Base-by-base conservation (phyloP, 352 stramenopile species). In the Plasmopara viticola region DNA sequence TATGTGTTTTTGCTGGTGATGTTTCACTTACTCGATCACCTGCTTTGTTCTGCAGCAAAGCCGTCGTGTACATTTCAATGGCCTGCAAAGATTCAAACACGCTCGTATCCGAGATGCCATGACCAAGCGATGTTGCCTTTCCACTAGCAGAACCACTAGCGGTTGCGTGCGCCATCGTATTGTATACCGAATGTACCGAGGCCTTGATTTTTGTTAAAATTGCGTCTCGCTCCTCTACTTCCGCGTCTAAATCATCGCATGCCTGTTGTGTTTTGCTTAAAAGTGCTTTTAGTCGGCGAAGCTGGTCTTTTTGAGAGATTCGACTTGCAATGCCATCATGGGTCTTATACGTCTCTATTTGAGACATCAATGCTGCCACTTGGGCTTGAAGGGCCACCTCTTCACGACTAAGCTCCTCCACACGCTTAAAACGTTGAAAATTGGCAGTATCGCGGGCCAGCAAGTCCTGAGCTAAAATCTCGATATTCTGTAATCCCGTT, bases 31-130 rank as follows among this genome's bases (percentile, higher is more conserved):
- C 29, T 29, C 43, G 45, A 1, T 37, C 41, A n/a, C 20, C 47
- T 33, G 48, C 59, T 56, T 77, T 70, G 38, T 51, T 77, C 44
- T 82, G 72, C 33, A 82, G 56, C 30, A 88, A 51, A 9, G 74
- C 69, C 18, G 75, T 87, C 10, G 74, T 68, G 48, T 83, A 87
- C 48, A 68, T 84, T 62, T 90, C 78, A 37, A 90, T 84, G 13
- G 71, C 78, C 49, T 87, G 72, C n/a, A 89, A 64, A 33, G 84
- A 88, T 51, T 87, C 80, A 31, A 90, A 66, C 29, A 87, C 70
- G 41, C 87, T 90, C 28, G 70, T 49, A 37, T 87, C 75, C 35
- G 60, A 64, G 4, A 68, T 63, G 13, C 55, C 62, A 7, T 64
- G 55, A 3, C 52, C 46, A 14, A 69, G 64, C 6, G 35, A 43